Percentiles rank a stretch among this genome's conserved stretches.
These are phyloP conservation scores for Capsicum rhomboideum DNA, from an alignment of 257 asterid species.

Conservation along the genomic window DNA sequence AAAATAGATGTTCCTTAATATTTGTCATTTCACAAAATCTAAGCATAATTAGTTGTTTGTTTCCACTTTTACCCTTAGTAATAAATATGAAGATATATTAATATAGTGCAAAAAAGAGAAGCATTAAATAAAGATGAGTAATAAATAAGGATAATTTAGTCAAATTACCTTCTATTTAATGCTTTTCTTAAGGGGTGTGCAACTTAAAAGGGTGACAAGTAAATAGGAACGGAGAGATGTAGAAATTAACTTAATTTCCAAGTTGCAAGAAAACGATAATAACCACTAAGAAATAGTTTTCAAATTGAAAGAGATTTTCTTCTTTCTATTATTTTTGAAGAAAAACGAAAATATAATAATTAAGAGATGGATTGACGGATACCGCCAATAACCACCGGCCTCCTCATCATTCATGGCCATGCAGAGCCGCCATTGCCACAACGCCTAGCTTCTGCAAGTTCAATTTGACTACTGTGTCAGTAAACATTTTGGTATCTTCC, in stretches of 20 bases:
- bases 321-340: neutral
- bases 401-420: slow-evolving; percentile 10
- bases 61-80: too few relatives aligned
- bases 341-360: neutral
- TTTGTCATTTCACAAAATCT: too few relatives aligned
- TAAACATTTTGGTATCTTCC: slow-evolving; percentile 79
- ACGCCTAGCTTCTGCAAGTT: slow-evolving; percentile 80
- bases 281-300: neutral
- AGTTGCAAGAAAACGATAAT: neutral
- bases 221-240: too few relatives aligned
- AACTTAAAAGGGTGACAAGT: too few relatives aligned
- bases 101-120: too few relatives aligned
- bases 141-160: too few relatives aligned
- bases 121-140: too few relatives aligned
- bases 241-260: neutral
- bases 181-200: too few relatives aligned
- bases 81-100: too few relatives aligned
- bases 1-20: too few relatives aligned
- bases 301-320: neutral
- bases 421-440: slow-evolving; percentile 53
- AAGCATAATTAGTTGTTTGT: too few relatives aligned
- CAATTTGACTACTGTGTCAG: slow-evolving; percentile 79
- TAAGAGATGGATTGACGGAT: neutral
- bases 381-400: neutral
- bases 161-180: too few relatives aligned